Conservation (phyloP, 192 early-diverging fungal species). For the Rhizophagus sp. region DNA sequence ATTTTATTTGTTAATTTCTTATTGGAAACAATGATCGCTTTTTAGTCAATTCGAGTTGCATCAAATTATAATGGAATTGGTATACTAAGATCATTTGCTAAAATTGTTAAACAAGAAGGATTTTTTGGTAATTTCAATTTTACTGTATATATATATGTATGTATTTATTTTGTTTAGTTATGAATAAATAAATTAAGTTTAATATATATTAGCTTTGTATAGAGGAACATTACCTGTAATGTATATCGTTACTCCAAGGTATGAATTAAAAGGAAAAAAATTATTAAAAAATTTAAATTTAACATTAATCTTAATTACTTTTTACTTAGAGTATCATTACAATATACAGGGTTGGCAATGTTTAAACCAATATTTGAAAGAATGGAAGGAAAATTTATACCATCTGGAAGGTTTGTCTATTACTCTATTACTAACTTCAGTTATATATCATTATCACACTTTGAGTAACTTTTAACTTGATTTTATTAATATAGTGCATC, state of each 20-base stretch:
- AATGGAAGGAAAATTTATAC: conserved; percentile 40
- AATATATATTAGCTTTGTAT: conserved; percentile 35
- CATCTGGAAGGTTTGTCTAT: conserved; percentile 29
- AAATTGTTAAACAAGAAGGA: conserved; percentile 39
- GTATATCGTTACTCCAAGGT: conserved; percentile 45
- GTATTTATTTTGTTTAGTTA: too few relatives aligned
- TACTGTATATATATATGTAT: too few relatives aligned
- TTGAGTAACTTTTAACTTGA: neutral
- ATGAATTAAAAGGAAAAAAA: neutral
- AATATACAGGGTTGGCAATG: conserved; percentile 45
- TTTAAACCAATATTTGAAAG: conserved; percentile 48
- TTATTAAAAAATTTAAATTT: too few relatives aligned
- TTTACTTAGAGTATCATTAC: conserved; percentile 36
- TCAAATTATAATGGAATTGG: conserved; percentile 36
- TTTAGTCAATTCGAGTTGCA: conserved; percentile 39
- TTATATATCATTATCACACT: too few relatives aligned
- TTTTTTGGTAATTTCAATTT: conserved; percentile 31
- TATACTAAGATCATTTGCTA: conserved; percentile 35
- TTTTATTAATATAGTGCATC: conserved; percentile 30
- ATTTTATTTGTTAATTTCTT: neutral
- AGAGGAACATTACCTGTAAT: conserved; percentile 43
- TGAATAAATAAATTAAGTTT: neutral
- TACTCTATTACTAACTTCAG: neutral
- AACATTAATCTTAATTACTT: too few relatives aligned
- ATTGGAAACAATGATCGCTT: neutral